Evolutionary conservation across 2,329 filamentous ascomycete genomes (phyloP), one percentile per base, ranked within the genome.

Genomic region (Diaporthe vexans): DNA sequence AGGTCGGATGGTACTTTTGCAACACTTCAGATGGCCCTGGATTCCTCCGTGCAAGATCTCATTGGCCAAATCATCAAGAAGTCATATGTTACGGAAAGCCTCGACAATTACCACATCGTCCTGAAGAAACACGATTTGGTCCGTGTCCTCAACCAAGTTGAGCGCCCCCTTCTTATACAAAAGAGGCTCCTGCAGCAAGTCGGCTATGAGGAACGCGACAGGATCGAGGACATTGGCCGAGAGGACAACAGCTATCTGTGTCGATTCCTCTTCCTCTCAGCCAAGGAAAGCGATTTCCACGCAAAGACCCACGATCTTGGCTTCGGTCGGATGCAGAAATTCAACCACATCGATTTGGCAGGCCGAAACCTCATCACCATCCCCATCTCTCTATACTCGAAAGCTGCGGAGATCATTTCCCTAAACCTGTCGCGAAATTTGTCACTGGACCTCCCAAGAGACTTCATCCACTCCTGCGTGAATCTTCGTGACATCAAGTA

Each of bases 191-290:
- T 99, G 24, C 93, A 98, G 83, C 95, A 98, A 84, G 94, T 96
- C 71, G 97, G 97, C 13, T 99, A 98, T 80, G 92, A 94, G 73
- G 92, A 95, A 43, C 91, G 91, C 73, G 97, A 99, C 82, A 92
- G 91, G 52, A 91, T 99, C 59, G 96, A 98, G 81, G 97, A 98
- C 76, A 91, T 99, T 70, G 97, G 97, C 37, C 92, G 97, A 73
- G 97, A 99, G 83, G 97, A 99, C 85, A 98, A 98, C 83, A 97
- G 95, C 81, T 99, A 98, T 79, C 89, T 99, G 17, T 97, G 95
- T 81, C 94, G 97, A 8, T 98, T 99, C 85, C 95, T 97, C 75
- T 99, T 99, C 83, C 87, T 98, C 74, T 95, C 96, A 21, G 93
- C 94, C 26, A 94, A 96, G 79, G 93, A 98, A 82, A 95, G 92